Base-by-base conservation (phyloP, 2,329 filamentous ascomycete species). In the Tolypocladium paradoxum region DNA sequence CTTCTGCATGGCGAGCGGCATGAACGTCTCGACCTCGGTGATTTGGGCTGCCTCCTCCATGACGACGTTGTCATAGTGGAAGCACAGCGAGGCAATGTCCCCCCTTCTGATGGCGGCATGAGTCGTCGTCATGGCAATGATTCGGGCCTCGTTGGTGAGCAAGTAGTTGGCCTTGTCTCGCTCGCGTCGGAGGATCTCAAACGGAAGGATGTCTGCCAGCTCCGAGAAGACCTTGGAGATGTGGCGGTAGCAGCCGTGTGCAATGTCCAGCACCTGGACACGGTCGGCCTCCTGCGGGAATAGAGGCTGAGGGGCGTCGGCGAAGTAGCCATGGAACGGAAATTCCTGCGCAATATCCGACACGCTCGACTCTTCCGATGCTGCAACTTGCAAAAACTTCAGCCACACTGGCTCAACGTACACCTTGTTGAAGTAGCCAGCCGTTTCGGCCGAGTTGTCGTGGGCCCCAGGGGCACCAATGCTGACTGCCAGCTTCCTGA, bases 11-110 rank as follows among this genome's bases (percentile, higher is more conserved):
- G 91, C 88, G 51, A 96, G 76, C 0, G 93, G 93, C 58, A 99
- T 90, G 70, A 99, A 97, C 58, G 90, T 95, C 67, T 99, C 93
- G 47, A 96, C 88, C 68, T 99, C 93, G 0, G 92, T 99, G 64
- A 99, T 92, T 65, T 99, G 93, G 14, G 93, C 93, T 6, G 93
- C 92, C 76, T 99, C 93, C 73, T 99, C 93, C 88, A 99, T 96
- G 51, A 99, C 79, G 14, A 99, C 87, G 58, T 96, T 99, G 73
- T 97, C 91, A 63, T 99, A 99, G 61, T 90, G 89, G 71, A 99
- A 99, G 18, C 91, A 91, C n/a, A 97, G 78, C 18, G 82, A 79
- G 1, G 90, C 87, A 61, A 99, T 97, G 63, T 97, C 92, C 57
- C 89, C 84, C 57, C 92, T 79, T 56, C 90, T 84, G 79, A 99